phyloP scores from a whole-genome alignment of 345 rosid species.

The Viola odorata region DNA sequence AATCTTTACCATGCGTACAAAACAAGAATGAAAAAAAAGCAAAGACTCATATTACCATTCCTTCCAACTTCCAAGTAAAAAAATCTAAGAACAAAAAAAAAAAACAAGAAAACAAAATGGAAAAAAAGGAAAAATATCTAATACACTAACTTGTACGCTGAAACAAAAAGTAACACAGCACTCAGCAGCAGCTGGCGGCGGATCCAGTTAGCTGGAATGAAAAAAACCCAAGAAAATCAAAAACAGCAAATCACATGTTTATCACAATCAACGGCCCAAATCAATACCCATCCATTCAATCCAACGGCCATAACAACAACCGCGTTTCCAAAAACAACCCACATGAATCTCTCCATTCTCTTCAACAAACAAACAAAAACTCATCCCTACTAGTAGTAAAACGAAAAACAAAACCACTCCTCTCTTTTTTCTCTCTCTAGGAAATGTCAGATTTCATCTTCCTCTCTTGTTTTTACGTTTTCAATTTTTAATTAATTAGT shows the following conservation, averaged over 20 bases:
- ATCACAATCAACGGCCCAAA: conserved; percentile 1
- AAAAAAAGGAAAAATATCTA: background rate
- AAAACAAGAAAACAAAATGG: background rate
- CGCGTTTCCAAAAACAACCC: conserved; percentile 3
- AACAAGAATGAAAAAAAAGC: too few species aligned
- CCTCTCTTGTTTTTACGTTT: background rate
- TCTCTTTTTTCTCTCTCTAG: background rate
- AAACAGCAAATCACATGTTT: conserved; percentile 14
- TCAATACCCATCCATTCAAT: background rate
- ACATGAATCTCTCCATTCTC: background rate
- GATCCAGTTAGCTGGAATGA: conserved; percentile 5
- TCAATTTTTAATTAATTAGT: background rate
- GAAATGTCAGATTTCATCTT: background rate
- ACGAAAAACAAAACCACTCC: background rate
- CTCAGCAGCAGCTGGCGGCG: conserved; percentile 21
- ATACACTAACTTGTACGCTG: too few species aligned
- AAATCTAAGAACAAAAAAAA: background rate
- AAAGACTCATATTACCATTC: too few species aligned
- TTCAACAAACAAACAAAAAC: background rate
- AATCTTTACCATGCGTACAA: too few species aligned
- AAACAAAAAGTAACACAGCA: background rate
- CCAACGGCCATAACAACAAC: conserved; percentile 14
- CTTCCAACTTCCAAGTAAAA: background rate
- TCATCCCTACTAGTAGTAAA: background rate
- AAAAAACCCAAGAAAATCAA: conserved; percentile 7